Evolutionary conservation across 345 rosid species (phyloP).

Genomic region (Eucalyptus tenuipes): DNA sequence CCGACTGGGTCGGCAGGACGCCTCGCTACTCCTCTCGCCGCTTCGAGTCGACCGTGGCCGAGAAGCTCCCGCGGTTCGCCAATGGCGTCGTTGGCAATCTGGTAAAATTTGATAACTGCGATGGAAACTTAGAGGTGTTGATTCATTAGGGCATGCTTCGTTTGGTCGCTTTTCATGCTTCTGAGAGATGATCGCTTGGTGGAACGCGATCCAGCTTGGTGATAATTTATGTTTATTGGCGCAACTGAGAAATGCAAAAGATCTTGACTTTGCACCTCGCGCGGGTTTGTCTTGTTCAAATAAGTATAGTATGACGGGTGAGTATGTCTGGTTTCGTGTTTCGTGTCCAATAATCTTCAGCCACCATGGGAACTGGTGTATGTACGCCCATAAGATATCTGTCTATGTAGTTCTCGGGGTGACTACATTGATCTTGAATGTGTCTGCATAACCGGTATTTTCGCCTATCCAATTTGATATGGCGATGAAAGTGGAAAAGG

Average conservation of each 20-base stretch:
- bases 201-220: neutral
- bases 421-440: neutral
- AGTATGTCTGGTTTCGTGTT: neutral
- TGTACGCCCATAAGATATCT: neutral
- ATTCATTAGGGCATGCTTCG: neutral
- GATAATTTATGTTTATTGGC: too few relatives aligned
- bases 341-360: neutral
- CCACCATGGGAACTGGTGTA: neutral
- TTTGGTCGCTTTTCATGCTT: neutral
- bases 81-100: neutral
- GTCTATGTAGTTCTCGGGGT: neutral
- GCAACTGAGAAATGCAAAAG: too few relatives aligned
- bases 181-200: neutral
- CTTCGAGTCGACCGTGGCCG: slow-evolving; percentile 9
- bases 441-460: neutral
- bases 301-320: neutral
- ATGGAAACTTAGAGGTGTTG: neutral
- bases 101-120: neutral
- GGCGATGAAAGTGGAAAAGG: neutral
- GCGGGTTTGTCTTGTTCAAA: neutral
- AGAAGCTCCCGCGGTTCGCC: neutral
- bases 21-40: neutral
- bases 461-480: neutral
- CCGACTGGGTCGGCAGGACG: neutral
- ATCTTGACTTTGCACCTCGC: too few relatives aligned